These are phyloP conservation scores for Pleurotus giganteus DNA, from an alignment of 768 basidiomycete genomes.

Conservation along the genomic window DNA sequence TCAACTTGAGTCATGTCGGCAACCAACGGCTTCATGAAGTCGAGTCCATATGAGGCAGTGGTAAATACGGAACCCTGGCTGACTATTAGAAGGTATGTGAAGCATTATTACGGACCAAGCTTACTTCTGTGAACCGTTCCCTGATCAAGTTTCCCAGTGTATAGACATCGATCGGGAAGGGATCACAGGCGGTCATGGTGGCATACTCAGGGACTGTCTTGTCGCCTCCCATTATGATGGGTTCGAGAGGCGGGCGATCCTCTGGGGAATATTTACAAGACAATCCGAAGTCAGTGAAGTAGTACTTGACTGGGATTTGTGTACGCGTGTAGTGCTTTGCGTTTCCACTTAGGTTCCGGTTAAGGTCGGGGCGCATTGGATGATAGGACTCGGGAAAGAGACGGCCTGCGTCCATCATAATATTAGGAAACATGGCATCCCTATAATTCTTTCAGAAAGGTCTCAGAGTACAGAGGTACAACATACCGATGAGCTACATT, in stretches of 20 bases:
- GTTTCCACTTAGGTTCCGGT: conserved; percentile 14
- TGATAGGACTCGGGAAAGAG: conserved; percentile 21
- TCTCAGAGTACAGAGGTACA: not conserved
- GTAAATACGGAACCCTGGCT: conserved; percentile 7
- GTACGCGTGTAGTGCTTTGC: conserved; percentile 17
- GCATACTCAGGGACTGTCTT: conserved; percentile 34
- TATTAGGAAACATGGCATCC: conserved; percentile 1
- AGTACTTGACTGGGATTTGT: conserved; percentile 22
- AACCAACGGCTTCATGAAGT: conserved; percentile 17
- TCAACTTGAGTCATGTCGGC: conserved; percentile 21
- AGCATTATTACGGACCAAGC: not conserved
- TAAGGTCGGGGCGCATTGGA: conserved; percentile 14
- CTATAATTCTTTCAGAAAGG: not conserved
- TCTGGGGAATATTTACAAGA: conserved; percentile 24
- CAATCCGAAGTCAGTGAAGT: conserved; percentile 29
- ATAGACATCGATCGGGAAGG: conserved; percentile 34
- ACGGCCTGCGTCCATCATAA: conserved; percentile 24
- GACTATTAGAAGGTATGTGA: not conserved
- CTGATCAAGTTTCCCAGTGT: conserved; percentile 30
- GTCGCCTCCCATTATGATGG: conserved; percentile 36
- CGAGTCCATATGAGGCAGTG: conserved; percentile 14
- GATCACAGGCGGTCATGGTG: conserved; percentile 18
- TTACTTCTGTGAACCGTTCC: conserved; percentile 22
- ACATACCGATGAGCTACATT: conserved; percentile 33
- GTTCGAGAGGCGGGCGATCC: conserved; percentile 22